phyloP scores from a whole-genome alignment of 2,329 filamentous ascomycete species.

The Plectosphaerella plurivora region DNA sequence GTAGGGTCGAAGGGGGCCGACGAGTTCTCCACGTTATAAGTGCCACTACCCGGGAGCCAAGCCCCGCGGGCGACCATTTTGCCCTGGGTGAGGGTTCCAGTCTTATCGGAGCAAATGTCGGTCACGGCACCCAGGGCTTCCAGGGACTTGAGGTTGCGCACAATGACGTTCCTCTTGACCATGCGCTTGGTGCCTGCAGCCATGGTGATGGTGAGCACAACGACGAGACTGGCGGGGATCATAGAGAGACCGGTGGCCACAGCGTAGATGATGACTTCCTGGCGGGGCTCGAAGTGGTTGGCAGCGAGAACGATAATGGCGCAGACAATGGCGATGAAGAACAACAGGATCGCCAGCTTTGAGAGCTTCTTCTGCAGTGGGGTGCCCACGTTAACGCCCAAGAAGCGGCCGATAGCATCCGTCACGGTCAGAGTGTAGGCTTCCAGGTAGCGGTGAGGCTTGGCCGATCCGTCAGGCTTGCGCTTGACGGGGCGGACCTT shows the following conservation, averaged over 20 bases:
- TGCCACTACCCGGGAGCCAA: slow-evolving; percentile 13
- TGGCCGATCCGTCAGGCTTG: slow-evolving; percentile 37
- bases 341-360: slow-evolving; percentile 58
- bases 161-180: slow-evolving; percentile 46
- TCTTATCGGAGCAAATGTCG: slow-evolving; percentile 31
- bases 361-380: slow-evolving; percentile 64
- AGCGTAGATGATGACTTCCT: slow-evolving; percentile 59
- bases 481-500: slow-evolving; percentile 38
- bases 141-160: slow-evolving; percentile 43
- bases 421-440: slow-evolving; percentile 35
- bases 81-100: slow-evolving; percentile 10
- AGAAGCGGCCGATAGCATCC: slow-evolving; percentile 55
- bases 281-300: slow-evolving; percentile 44
- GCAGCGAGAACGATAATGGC: slow-evolving; percentile 61
- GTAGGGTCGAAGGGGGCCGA: slow-evolving; percentile 45
- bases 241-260: slow-evolving; percentile 56
- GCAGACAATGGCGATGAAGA: slow-evolving; percentile 58
- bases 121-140: slow-evolving; percentile 39
- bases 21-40: slow-evolving; percentile 19
- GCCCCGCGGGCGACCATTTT: slow-evolving; percentile 9
- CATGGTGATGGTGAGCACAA: slow-evolving; percentile 65
- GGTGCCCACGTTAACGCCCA: slow-evolving; percentile 62
- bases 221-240: slow-evolving; percentile 60
- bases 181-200: slow-evolving; percentile 49
- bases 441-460: slow-evolving; percentile 39